phyloP scores from a whole-genome alignment of 1,284 basidiomycete species.

The Cutaneotrichosporon cavernicola region DNA sequence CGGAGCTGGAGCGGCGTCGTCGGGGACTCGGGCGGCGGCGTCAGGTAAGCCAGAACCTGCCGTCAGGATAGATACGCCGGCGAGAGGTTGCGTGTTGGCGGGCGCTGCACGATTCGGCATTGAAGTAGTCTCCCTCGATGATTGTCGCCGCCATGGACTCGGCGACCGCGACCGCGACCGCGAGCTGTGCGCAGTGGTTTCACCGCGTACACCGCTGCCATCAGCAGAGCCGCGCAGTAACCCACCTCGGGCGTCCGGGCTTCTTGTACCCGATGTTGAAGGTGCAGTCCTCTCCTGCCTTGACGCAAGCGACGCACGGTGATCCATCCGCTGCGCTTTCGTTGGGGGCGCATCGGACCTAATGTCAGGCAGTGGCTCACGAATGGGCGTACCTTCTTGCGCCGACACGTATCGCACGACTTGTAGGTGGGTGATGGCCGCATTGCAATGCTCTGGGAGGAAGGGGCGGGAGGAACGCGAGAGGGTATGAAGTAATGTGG shows the following conservation, averaged over 20 bases:
- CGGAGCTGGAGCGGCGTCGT: too few species aligned
- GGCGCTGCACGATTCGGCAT: too few species aligned
- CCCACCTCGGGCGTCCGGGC: conserved; percentile 18
- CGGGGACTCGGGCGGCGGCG: too few species aligned
- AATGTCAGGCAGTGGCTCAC: not conserved
- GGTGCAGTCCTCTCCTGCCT: conserved; percentile 13
- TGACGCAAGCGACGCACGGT: conserved; percentile 10
- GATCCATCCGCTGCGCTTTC: not conserved
- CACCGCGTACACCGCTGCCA: too few species aligned
- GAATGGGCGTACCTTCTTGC: not conserved
- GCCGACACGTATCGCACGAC: conserved; percentile 3
- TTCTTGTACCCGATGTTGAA: conserved; percentile 22
- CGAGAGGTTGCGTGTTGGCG: too few species aligned
- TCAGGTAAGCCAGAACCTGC: too few species aligned
- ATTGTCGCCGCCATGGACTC: too few species aligned
- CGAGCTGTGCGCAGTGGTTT: too few species aligned
- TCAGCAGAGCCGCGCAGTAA: not conserved
- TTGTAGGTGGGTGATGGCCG: conserved; percentile 1
- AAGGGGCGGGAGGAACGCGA: not conserved
- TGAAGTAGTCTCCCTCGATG: too few species aligned
- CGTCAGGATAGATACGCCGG: too few species aligned
- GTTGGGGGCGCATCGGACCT: conserved; percentile 7
- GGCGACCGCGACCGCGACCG: too few species aligned
- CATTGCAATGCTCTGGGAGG: not conserved
- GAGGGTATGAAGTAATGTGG: not conserved